phyloP scores from a whole-genome alignment of 768 basidiomycete species.

The Hysterangium stoloniferum region DNA sequence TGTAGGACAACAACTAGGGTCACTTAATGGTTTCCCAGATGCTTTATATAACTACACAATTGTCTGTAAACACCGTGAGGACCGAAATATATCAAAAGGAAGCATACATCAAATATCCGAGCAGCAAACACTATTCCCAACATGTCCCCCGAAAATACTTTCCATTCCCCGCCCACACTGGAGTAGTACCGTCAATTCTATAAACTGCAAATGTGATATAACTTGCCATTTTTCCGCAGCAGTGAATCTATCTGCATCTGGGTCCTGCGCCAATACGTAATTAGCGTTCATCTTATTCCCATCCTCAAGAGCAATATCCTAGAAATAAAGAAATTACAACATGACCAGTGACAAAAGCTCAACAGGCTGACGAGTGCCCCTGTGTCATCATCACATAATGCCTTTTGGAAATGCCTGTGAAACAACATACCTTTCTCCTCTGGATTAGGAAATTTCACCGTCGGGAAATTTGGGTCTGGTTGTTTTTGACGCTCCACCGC shows the following conservation, averaged over 20 bases:
- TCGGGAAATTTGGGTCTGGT: constrained; percentile 82
- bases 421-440: constrained; percentile 83
- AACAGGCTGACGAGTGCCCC: constrained; percentile 19
- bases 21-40: constrained; percentile 38
- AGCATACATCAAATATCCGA: constrained; percentile 27
- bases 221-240: constrained; percentile 62
- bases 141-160: constrained; percentile 77
- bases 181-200: not conserved
- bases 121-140: constrained; percentile 51
- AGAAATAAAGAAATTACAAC: constrained; percentile 2
- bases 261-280: constrained; percentile 84
- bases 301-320: constrained; percentile 66
- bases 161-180: constrained; percentile 52
- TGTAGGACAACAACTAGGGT: not conserved
- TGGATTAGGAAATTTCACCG: constrained; percentile 81
- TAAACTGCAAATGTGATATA: constrained; percentile 3
- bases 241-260: constrained; percentile 78
- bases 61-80: not conserved
- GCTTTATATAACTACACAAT: constrained; percentile 27
- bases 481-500: constrained; percentile 58
- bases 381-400: constrained; percentile 10
- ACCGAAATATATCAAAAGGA: not conserved
- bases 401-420: not conserved
- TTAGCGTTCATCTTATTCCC: constrained; percentile 45
- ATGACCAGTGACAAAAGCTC: not conserved